These are phyloP conservation scores for Xylogone sp. DNA, from an alignment of 2,329 filamentous ascomycete species.

Conservation along the genomic window DNA sequence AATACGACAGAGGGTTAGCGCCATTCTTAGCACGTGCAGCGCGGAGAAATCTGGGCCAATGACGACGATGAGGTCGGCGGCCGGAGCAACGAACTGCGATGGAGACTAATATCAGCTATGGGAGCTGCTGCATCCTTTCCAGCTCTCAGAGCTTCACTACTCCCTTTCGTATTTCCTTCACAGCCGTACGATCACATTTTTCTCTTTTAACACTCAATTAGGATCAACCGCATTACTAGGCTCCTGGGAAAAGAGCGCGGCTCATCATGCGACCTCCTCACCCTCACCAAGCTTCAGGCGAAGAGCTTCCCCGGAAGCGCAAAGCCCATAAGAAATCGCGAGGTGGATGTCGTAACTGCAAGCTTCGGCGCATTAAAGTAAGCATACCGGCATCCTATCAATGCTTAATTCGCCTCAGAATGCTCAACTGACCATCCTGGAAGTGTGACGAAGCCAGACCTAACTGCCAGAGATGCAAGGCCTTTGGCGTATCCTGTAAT, in stretches of 20 bases:
- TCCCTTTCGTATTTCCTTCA: too few species aligned
- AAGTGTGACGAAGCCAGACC: constrained; percentile 54
- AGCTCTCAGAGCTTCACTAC: too few species aligned
- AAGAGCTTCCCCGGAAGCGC: constrained; percentile 9
- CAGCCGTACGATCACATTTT: too few species aligned
- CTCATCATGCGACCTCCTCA: neutral
- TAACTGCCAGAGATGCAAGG: constrained; percentile 42
- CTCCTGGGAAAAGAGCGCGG: too few species aligned
- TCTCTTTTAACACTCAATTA: too few species aligned
- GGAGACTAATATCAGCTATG: too few species aligned
- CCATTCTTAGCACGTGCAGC: neutral
- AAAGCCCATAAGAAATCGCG: constrained; percentile 48
- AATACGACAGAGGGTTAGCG: neutral
- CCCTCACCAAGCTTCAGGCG: neutral
- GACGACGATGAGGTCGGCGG: neutral
- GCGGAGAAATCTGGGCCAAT: neutral
- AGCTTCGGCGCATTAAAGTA: constrained; percentile 50
- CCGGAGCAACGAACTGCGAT: too few species aligned
- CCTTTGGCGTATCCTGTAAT: constrained; percentile 44
- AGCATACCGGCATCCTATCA: constrained; percentile 16
- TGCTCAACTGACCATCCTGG: neutral
- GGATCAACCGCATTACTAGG: too few species aligned
- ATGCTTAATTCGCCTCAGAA: neutral
- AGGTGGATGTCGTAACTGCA: constrained; percentile 53
- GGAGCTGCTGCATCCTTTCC: too few species aligned